phyloP scores from a whole-genome alignment of 2,329 filamentous ascomycete species.

The Alternaria longipes region DNA sequence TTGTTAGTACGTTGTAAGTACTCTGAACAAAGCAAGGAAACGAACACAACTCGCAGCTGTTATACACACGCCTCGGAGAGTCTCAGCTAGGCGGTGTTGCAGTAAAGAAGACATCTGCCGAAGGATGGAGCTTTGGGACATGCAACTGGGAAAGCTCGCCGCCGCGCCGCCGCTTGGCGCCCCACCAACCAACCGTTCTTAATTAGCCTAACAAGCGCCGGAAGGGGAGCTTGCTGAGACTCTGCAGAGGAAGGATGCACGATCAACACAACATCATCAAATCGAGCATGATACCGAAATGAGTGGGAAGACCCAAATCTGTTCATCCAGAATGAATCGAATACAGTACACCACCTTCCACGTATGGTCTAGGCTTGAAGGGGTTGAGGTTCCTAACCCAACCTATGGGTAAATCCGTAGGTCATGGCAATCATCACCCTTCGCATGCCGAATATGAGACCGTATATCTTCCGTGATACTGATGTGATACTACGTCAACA shows the following conservation, averaged over 20 bases:
- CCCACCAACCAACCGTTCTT: neutral
- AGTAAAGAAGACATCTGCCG: neutral
- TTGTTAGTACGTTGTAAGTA: neutral
- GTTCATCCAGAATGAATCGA: neutral
- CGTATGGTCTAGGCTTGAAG: neutral
- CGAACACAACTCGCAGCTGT: neutral
- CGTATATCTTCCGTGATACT: neutral
- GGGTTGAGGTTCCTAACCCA: neutral
- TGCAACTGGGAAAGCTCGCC: neutral
- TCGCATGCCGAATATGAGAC: neutral
- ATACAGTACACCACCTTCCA: neutral
- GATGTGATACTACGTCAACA: neutral
- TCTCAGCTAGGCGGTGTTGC: neutral
- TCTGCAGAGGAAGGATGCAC: neutral
- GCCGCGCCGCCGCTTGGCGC: neutral
- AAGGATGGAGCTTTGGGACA: neutral
- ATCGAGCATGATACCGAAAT: neutral
- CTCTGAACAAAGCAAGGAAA: neutral
- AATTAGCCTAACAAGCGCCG: neutral
- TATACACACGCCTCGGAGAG: neutral
- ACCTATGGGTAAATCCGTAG: neutral
- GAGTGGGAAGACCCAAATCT: neutral
- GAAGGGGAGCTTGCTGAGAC: neutral
- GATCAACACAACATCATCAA: neutral
- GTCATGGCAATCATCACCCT: neutral